Conservation (phyloP, 768 basidiomycete species). For the Collybia nuda region DNA sequence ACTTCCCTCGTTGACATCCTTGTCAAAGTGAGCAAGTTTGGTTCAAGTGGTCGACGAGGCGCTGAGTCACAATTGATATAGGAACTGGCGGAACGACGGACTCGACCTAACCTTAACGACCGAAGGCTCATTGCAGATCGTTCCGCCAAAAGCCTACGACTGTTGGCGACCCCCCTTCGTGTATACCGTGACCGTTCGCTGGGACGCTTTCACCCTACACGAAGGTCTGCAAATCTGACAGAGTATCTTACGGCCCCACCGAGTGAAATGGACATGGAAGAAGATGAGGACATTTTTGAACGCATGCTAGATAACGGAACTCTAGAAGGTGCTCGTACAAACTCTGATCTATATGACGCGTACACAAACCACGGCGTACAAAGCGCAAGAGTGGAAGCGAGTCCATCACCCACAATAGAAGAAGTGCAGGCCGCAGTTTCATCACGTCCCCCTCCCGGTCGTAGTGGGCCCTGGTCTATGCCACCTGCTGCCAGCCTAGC, state of each 20-base stretch:
- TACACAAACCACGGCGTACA: conserved; percentile 31
- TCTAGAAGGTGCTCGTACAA: conserved; percentile 56
- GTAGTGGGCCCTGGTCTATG: conserved; percentile 33
- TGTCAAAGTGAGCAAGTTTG: conserved; percentile 59
- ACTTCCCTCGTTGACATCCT: conserved; percentile 72
- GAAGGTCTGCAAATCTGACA: conserved; percentile 41
- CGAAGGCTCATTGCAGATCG: conserved; percentile 64
- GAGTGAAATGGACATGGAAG: conserved; percentile 59
- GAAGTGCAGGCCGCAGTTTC: conserved; percentile 23
- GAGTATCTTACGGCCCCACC: conserved; percentile 55
- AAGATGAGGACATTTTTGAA: conserved; percentile 66
- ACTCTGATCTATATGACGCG: conserved; percentile 66
- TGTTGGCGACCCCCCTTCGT: conserved; percentile 51
- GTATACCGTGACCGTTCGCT: conserved; percentile 45
- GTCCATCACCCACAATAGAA: conserved; percentile 35
- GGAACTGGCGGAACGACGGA: conserved; percentile 78
- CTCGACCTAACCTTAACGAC: conserved; percentile 51
- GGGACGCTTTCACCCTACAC: conserved; percentile 32
- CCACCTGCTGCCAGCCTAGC: conserved; percentile 16
- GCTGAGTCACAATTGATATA: conserved; percentile 24
- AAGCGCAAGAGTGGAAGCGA: conserved; percentile 18
- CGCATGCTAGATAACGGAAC: conserved; percentile 38
- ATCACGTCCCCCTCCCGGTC: conserved; percentile 20
- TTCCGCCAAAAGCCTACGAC: conserved; percentile 62
- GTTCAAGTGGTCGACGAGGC: neutral